phyloP scores from a whole-genome alignment of 1,284 basidiomycete species.

The Porodaedalea pini region DNA sequence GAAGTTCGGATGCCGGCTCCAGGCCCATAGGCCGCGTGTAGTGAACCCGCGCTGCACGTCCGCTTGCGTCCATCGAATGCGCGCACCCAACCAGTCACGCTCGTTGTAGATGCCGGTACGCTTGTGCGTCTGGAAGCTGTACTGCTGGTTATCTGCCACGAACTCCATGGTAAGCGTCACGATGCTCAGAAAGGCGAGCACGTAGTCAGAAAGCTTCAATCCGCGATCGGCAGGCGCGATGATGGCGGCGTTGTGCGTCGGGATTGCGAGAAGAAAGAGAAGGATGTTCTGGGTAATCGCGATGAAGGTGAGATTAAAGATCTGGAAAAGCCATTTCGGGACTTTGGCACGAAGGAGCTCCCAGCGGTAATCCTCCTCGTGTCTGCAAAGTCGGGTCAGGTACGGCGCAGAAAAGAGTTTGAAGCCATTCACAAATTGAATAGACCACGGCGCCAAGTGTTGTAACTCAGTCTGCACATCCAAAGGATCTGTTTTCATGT shows the following conservation, averaged over 20 bases:
- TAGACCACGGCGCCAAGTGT: constrained; percentile 82
- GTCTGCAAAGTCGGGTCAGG: constrained; percentile 29
- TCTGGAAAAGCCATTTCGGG: constrained; percentile 68
- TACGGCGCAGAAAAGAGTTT: not conserved
- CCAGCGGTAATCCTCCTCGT: constrained; percentile 93
- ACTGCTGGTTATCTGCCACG: constrained; percentile 89
- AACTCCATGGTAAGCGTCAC: constrained; percentile 68
- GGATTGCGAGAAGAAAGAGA: constrained; percentile 69
- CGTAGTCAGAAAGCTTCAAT: constrained; percentile 61
- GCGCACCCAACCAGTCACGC: constrained; percentile 64
- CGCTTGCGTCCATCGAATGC: constrained; percentile 57
- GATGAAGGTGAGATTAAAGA: constrained; percentile 82
- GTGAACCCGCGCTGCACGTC: constrained; percentile 82
- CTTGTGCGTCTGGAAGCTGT: constrained; percentile 80
- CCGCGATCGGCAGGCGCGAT: constrained; percentile 47
- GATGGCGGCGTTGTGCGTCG: constrained; percentile 49
- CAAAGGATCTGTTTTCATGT: constrained; percentile 43
- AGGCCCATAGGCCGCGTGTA: constrained; percentile 82
- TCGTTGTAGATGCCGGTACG: constrained; percentile 41
- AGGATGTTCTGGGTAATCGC: constrained; percentile 78
- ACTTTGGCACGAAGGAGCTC: constrained; percentile 67
- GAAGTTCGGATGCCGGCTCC: constrained; percentile 89
- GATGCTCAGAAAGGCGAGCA: constrained; percentile 59
- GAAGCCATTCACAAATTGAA: constrained; percentile 58
- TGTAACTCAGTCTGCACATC: constrained; percentile 79